A percentile compares a stretch with the other conserved stretches of the same genome.
phyloP scores from a whole-genome alignment of 805 yeast genomes.

The Sugiyamaella americana region DNA sequence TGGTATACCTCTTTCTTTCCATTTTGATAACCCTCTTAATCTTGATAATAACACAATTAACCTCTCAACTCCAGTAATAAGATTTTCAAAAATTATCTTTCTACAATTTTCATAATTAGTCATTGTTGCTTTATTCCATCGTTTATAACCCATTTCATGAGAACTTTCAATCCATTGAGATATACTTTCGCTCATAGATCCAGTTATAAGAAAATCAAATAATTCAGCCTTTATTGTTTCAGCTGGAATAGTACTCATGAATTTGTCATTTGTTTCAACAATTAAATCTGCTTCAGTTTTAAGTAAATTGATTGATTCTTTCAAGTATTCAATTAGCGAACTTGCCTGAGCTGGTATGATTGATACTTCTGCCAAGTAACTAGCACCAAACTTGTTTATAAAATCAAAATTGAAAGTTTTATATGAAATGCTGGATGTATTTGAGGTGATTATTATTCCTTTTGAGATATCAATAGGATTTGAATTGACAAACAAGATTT shows the following conservation, averaged over 20 bases:
- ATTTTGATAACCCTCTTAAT: conserved; percentile 38
- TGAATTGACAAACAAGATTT: neutral
- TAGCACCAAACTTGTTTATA: conserved; percentile 28
- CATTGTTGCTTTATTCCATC: conserved; percentile 41
- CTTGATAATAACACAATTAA: conserved; percentile 40
- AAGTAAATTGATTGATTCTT: conserved; percentile 28
- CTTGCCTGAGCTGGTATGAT: conserved; percentile 34
- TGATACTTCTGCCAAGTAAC: conserved; percentile 31
- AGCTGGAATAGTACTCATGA: conserved; percentile 22
- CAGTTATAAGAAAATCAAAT: conserved; percentile 44
- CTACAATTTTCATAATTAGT: conserved; percentile 41
- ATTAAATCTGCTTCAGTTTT: conserved; percentile 28
- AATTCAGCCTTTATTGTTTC: conserved; percentile 30
- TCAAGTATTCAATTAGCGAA: conserved; percentile 31
- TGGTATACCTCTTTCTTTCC: conserved; percentile 31
- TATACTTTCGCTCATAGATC: conserved; percentile 39
- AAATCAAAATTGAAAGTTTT: conserved; percentile 20
- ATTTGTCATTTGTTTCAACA: conserved; percentile 8
- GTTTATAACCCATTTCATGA: conserved; percentile 50
- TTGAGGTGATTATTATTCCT: neutral
- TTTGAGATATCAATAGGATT: neutral
- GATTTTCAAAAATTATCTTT: conserved; percentile 38
- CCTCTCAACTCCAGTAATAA: conserved; percentile 46
- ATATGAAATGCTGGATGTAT: conserved; percentile 3
- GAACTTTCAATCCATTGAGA: conserved; percentile 48